Evolutionary conservation across 1,284 basidiomycete genomes (phyloP), one percentile per base, ranked within the genome.

Genomic region (Leccinum solheimii): DNA sequence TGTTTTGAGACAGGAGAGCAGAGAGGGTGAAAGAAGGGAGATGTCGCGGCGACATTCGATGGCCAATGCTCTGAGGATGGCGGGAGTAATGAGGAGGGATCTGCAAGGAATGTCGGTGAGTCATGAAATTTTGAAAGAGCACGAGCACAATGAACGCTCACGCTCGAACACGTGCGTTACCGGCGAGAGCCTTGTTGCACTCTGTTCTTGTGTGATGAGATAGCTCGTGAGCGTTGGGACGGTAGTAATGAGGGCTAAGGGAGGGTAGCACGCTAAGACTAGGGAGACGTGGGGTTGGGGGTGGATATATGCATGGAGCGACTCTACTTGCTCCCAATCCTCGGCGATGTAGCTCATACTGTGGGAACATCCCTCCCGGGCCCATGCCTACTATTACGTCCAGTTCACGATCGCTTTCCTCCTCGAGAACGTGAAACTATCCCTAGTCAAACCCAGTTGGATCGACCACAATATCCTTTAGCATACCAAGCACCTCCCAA

Each of bases 11-110:
- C 90, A 88, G 19, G 86, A 80, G 58, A 97, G 80, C n/a, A 95
- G 83, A 13, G 88, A 84, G 2, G 87, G 81, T 1, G 94, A 90
- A 58, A 98, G 85, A 54, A 96, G 85, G 38, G 88, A 84, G 55
- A 97, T 86, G 73, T 98, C 94, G 58, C 90, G 83, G 67, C 92
- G 86, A 75, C 95, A 98, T 78, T 98, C 95, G 55, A 86, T 88
- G n/a, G 93, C 87, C 53, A 99, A 80, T 19, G 92, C 84, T 66
- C 90, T 89, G 67, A 95, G 83, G 69, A 98, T 93, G 40, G 90
- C 85, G 45, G 98, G 82, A 2, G 95, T 94, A 68, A 98, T 90
- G 57, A 97, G 84, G 36, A 98, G 84, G 26, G 88, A 87, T 19
- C 92, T 95, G 67, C 6, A 23, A 9, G n/a, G 62, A 10, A 52